These are phyloP conservation scores for Cladosporium sp. DNA, from an alignment of 2,329 filamentous ascomycete species.

Conservation along the genomic window DNA sequence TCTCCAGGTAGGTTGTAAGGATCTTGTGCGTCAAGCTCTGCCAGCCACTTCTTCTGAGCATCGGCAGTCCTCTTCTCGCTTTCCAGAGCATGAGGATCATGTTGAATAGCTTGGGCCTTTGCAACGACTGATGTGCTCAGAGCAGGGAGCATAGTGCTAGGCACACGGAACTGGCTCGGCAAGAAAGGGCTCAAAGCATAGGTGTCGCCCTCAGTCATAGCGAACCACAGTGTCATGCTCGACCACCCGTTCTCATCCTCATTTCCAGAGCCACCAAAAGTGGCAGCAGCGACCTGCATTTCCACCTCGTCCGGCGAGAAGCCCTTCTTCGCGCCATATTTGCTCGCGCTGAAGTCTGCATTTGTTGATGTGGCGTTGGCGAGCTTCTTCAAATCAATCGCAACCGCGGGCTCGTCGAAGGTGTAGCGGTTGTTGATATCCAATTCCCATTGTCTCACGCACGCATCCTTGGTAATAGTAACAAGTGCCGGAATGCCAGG, in stretches of 20 bases:
- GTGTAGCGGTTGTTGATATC: slow-evolving; percentile 81
- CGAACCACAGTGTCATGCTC: slow-evolving; percentile 93
- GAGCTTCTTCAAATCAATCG: slow-evolving; percentile 85
- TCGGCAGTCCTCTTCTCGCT: slow-evolving; percentile 47
- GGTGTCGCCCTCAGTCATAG: slow-evolving; percentile 90
- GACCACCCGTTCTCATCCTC: slow-evolving; percentile 73
- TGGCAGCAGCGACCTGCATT: slow-evolving; percentile 89
- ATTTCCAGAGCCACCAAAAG: slow-evolving; percentile 72
- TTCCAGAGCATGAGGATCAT: slow-evolving; percentile 44
- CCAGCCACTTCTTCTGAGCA: slow-evolving; percentile 62
- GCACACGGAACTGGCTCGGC: slow-evolving; percentile 76
- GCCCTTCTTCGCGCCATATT: slow-evolving; percentile 70
- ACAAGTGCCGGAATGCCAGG: slow-evolving; percentile 79
- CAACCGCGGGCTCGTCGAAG: slow-evolving; percentile 78
- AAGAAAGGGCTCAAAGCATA: slow-evolving; percentile 91
- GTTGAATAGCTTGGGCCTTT: slow-evolving; percentile 55
- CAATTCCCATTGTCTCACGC: slow-evolving; percentile 88
- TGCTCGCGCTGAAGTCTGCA: slow-evolving; percentile 78
- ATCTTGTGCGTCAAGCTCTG: slow-evolving; percentile 57
- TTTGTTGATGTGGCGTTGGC: slow-evolving; percentile 79
- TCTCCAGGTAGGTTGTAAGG: slow-evolving; percentile 41
- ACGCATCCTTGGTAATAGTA: slow-evolving; percentile 83
- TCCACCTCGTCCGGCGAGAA: slow-evolving; percentile 90
- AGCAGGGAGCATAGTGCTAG: slow-evolving; percentile 74
- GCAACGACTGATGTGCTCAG: slow-evolving; percentile 80